Percentiles rank a stretch among this genome's conserved stretches.
Conservation (phyloP, 495 filamentous ascomycete genomes). For the Aspergillus homomorphus region DNA sequence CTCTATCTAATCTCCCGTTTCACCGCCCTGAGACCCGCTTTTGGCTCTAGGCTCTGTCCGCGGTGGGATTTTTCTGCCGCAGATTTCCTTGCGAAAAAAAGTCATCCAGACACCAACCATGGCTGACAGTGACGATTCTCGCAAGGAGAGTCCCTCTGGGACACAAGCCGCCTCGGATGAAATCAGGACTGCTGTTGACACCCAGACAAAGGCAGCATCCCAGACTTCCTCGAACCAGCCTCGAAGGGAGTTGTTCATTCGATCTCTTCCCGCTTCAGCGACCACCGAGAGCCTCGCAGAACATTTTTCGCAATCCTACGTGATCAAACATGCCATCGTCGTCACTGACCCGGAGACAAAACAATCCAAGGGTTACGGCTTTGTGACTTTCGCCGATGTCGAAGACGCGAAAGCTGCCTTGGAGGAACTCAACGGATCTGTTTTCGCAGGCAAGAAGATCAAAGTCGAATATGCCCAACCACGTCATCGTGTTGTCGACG, state of each 20-base stretch:
- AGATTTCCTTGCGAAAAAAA: conserved; percentile 34
- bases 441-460: conserved; percentile 75
- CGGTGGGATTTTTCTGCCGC: conserved; percentile 43
- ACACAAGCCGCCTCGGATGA: conserved; percentile 15
- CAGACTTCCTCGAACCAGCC: conserved; percentile 34
- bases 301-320: conserved; percentile 89
- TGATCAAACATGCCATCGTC: conserved; percentile 89
- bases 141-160: conserved; percentile 34
- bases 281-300: conserved; percentile 82
- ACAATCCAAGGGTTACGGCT: conserved; percentile 85
- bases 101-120: conserved; percentile 18
- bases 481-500: conserved; percentile 65
- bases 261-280: conserved; percentile 70
- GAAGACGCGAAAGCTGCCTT: conserved; percentile 82
- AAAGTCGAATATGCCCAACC: conserved; percentile 84
- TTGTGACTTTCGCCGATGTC: conserved; percentile 91
- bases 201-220: conserved; percentile 19
- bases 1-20: conserved; percentile 21
- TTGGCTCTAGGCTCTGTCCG: conserved; percentile 5
- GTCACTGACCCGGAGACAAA: conserved; percentile 80
- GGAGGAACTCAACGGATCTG: conserved; percentile 69
- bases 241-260: conserved; percentile 79
- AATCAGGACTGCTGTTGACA: conserved; percentile 23
- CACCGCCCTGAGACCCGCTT: conserved; percentile 26
- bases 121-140: conserved; percentile 27